Conservation (phyloP, 805 yeast genomes). For the Hemisphaericaspora nanyangensis region DNA sequence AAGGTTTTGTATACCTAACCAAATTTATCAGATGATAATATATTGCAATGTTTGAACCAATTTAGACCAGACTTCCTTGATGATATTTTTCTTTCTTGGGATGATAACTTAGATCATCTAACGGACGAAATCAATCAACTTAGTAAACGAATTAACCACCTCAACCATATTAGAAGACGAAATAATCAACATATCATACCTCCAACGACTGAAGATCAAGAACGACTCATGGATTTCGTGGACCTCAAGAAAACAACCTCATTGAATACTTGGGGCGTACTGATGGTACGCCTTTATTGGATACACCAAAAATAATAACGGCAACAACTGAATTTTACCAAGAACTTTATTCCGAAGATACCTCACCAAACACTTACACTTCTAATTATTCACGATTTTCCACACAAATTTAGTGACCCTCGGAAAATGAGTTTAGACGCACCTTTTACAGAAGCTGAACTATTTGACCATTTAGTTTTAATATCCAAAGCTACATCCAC, state of each 20-base stretch:
- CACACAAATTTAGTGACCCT: not conserved
- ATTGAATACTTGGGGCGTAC: not conserved
- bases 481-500: conserved; percentile 1
- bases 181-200: not conserved
- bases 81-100: not conserved
- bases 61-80: not conserved
- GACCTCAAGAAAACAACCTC: not conserved
- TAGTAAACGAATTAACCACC: no score
- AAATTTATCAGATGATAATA: not conserved
- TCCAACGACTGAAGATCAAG: not conserved
- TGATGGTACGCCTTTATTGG: not conserved
- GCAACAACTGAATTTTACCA: not conserved
- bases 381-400: conserved; percentile 1
- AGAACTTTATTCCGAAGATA: not conserved
- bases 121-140: not conserved
- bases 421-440: not conserved
- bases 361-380: no score
- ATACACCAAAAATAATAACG: not conserved
- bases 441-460: not conserved
- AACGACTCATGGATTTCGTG: not conserved
- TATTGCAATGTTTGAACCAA: not conserved
- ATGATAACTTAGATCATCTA: not conserved
- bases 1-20: not conserved
- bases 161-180: no score
- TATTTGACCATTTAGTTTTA: not conserved